These are phyloP conservation scores for Neofusicoccum ribis DNA, from an alignment of 2,329 filamentous ascomycete genomes.

Conservation along the genomic window DNA sequence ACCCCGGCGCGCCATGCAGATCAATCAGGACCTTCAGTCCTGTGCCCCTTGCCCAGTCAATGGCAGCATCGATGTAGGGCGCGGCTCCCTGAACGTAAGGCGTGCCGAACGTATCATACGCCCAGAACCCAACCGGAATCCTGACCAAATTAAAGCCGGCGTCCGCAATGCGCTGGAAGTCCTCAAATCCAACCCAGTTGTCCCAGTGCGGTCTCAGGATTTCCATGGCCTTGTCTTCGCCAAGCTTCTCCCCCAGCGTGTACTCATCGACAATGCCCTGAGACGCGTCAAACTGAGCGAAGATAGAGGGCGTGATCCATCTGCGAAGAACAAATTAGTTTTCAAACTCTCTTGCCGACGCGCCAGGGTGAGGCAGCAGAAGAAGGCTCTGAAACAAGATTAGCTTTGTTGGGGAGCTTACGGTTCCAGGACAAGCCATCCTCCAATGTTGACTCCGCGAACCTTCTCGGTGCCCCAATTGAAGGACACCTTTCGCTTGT, in stretches of 20 bases:
- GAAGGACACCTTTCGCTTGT: constrained; percentile 44
- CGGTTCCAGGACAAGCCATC: constrained; percentile 52
- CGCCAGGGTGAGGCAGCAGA: not conserved
- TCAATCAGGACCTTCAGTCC: constrained; percentile 61
- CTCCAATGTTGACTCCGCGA: constrained; percentile 53
- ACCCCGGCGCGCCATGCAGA: constrained; percentile 53
- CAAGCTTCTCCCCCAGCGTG: constrained; percentile 53
- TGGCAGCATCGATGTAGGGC: constrained; percentile 55
- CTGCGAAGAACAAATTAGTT: constrained; percentile 21
- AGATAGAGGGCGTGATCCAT: constrained; percentile 62
- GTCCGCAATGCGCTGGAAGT: constrained; percentile 58
- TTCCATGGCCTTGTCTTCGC: constrained; percentile 41
- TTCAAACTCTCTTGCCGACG: not conserved
- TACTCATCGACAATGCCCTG: constrained; percentile 52
- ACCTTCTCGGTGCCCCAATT: constrained; percentile 52
- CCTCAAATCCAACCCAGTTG: constrained; percentile 50
- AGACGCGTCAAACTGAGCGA: constrained; percentile 37
- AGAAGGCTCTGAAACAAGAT: not conserved
- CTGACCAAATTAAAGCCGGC: constrained; percentile 61
- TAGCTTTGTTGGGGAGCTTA: constrained; percentile 26
- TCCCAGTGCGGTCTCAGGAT: constrained; percentile 53
- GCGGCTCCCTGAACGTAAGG: constrained; percentile 56
- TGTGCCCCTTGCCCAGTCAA: constrained; percentile 56
- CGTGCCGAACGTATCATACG: constrained; percentile 51
- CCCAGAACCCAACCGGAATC: constrained; percentile 62